phyloP scores from a whole-genome alignment of 1,284 basidiomycete genomes.

The Ustilago loliicola region DNA sequence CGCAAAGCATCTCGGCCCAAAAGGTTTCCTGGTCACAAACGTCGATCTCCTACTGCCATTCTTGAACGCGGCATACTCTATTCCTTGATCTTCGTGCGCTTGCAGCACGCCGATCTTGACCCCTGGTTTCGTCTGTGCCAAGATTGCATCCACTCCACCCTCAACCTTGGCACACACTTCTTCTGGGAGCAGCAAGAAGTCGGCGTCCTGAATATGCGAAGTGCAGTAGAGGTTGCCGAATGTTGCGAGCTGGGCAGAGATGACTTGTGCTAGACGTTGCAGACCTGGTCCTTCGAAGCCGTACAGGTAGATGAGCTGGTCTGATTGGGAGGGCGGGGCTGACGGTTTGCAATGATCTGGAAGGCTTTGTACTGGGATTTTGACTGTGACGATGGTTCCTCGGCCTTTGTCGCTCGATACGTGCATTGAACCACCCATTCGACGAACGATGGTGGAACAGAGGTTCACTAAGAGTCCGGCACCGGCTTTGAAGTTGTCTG shows the following conservation, averaged over 20 bases:
- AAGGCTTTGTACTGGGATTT: slow-evolving; percentile 44
- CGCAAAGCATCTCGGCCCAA: slow-evolving; percentile 52
- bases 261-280: slow-evolving; percentile 50
- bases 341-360: slow-evolving; percentile 23
- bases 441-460: slow-evolving; percentile 44
- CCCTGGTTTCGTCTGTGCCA: slow-evolving; percentile 44
- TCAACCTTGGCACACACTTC: slow-evolving; percentile 43
- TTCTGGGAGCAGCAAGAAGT: slow-evolving; percentile 54
- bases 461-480: slow-evolving; percentile 50
- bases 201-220: slow-evolving; percentile 47
- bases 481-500: slow-evolving; percentile 50
- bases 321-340: slow-evolving; percentile 25
- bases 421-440: slow-evolving; percentile 55
- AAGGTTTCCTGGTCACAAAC: slow-evolving; percentile 58
- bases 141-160: slow-evolving; percentile 45
- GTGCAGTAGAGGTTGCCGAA: slow-evolving; percentile 59
- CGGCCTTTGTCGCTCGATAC: slow-evolving; percentile 52
- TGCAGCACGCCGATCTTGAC: slow-evolving; percentile 60
- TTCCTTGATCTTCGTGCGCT: slow-evolving; percentile 51
- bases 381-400: slow-evolving; percentile 54
- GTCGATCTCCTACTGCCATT: slow-evolving; percentile 44
- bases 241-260: slow-evolving; percentile 54
- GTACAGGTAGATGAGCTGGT: slow-evolving; percentile 54
- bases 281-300: slow-evolving; percentile 55
- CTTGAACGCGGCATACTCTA: slow-evolving; percentile 47